A percentile compares a stretch with the other conserved stretches of the same genome.
Evolutionary conservation across 805 yeast species (phyloP).

Genomic region (Ogataea parapolymorpha): DNA sequence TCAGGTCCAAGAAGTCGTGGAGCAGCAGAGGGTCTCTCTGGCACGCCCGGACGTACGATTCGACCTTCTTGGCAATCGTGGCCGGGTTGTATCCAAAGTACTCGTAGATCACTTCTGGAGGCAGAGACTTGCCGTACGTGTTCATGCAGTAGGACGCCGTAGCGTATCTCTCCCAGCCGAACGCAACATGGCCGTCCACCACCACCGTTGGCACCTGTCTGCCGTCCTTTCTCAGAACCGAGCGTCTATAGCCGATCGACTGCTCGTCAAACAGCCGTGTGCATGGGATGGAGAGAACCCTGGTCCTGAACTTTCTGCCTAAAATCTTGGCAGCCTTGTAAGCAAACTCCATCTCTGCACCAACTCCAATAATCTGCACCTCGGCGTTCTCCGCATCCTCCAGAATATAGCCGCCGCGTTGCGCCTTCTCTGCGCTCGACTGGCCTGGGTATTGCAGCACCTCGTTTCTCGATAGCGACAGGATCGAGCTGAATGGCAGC

Average conservation of each 20-base stretch:
- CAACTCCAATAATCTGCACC: slow-evolving; percentile 73
- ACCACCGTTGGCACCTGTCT: slow-evolving; percentile 78
- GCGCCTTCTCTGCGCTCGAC: slow-evolving; percentile 76
- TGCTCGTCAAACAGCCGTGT: slow-evolving; percentile 85
- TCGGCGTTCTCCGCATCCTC: slow-evolving; percentile 62
- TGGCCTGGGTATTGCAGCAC: slow-evolving; percentile 93
- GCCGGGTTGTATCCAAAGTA: slow-evolving; percentile 87
- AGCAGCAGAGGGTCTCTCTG: slow-evolving; percentile 24
- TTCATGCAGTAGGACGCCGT: slow-evolving; percentile 95
- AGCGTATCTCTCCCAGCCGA: slow-evolving; percentile 92
- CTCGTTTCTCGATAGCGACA: slow-evolving; percentile 82
- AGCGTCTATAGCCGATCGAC: slow-evolving; percentile 71
- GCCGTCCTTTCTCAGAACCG: slow-evolving; percentile 81
- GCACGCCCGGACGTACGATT: slow-evolving; percentile 25
- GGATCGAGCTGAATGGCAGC: slow-evolving; percentile 56
- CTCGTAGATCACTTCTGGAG: slow-evolving; percentile 78
- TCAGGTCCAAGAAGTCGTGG: slow-evolving; percentile 34
- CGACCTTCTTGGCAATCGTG: slow-evolving; percentile 61
- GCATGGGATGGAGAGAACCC: slow-evolving; percentile 91
- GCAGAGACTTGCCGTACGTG: slow-evolving; percentile 96
- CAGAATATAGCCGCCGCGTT: slow-evolving; percentile 89
- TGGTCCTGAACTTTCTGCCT: slow-evolving; percentile 54
- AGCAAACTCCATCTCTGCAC: slow-evolving; percentile 87
- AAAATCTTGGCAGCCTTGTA: slow-evolving; percentile 80
- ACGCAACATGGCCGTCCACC: slow-evolving; percentile 86